Evolutionary conservation across 2,329 filamentous ascomycete genomes (phyloP).

Genomic region (Samsoniella hepiali): DNA sequence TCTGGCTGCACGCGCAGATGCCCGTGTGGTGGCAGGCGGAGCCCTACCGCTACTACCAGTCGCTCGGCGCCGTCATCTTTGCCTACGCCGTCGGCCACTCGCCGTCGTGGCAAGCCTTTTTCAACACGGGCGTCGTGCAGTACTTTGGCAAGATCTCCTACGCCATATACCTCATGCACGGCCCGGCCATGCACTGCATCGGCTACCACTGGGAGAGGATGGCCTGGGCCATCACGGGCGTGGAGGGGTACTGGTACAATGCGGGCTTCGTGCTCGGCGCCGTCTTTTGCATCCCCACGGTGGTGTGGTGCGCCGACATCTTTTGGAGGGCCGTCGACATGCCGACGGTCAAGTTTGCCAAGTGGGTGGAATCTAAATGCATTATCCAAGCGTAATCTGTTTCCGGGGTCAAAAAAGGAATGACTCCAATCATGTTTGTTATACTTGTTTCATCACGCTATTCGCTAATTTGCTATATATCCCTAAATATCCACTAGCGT

Average conservation of each 20-base stretch:
- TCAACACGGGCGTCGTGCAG: conserved; percentile 48
- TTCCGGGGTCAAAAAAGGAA: neutral
- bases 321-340: conserved; percentile 56
- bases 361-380: conserved; percentile 50
- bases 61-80: conserved; percentile 50
- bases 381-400: conserved; percentile 29
- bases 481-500: neutral
- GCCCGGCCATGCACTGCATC: conserved; percentile 50
- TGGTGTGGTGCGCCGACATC: conserved; percentile 54
- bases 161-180: conserved; percentile 60
- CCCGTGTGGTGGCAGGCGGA: conserved; percentile 48
- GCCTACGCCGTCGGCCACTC: conserved; percentile 49
- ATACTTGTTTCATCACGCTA: neutral
- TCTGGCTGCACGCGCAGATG: conserved; percentile 45
- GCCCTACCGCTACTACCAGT: conserved; percentile 56
- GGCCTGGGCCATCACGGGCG: conserved; percentile 47
- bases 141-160: conserved; percentile 61
- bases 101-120: conserved; percentile 46
- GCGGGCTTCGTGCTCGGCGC: conserved; percentile 46
- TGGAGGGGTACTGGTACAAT: conserved; percentile 44
- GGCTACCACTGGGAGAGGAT: conserved; percentile 51
- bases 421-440: neutral
- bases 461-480: conserved; percentile 22
- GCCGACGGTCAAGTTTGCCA: conserved; percentile 54
- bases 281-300: conserved; percentile 46